Evolutionary conservation across 2,329 filamentous ascomycete species (phyloP), one percentile per base, ranked within the genome.

Genomic region (Fusarium albidum): DNA sequence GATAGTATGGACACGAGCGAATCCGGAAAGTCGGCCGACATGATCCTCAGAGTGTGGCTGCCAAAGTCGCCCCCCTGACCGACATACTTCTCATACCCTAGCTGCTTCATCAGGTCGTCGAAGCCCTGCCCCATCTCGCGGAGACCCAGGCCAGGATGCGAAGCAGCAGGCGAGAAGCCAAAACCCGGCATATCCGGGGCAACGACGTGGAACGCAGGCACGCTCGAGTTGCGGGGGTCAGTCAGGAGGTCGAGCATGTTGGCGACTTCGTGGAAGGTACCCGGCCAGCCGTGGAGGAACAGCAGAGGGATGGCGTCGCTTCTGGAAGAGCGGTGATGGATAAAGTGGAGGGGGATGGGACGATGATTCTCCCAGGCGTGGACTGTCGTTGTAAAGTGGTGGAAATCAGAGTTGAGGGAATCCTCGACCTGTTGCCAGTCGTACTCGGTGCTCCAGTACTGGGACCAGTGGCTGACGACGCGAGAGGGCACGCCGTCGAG

Each of bases 141-240:
- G 3, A 65, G 58, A 3, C 61, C 68, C 25, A 78, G 69, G 0
- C 74, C 74, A 0, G 63, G 33, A 9, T 50, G 26, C 2, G 8
- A 35, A 3, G 61, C 51, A 4, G 60, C 49, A 3, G 70, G 66
- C 1, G 74, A 78, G 59, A 79, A 80, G 10, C 72, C 78, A 52
- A 71, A 81, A 15, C 76, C 77, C 1, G 77, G 76, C 2, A 75
- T 59, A 5, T 72, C 75, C 5, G 79, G 79, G 0, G 75, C 75
- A 4, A 82, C 72, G 28, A 81, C 69, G 57, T 81, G 76, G 64
- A 79, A 82, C 4, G 77, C 71, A 14, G 72, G 75, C 9, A 55
- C 31, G 3, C 49, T 46, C 6, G 63, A 50, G 10, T 65, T 51
- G 1, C 60, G 18, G 0, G 71, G 71, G 6, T 64, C 58, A 3